Conservation (phyloP, 163 green algal species). For the Prototheca wickerhamii region DNA sequence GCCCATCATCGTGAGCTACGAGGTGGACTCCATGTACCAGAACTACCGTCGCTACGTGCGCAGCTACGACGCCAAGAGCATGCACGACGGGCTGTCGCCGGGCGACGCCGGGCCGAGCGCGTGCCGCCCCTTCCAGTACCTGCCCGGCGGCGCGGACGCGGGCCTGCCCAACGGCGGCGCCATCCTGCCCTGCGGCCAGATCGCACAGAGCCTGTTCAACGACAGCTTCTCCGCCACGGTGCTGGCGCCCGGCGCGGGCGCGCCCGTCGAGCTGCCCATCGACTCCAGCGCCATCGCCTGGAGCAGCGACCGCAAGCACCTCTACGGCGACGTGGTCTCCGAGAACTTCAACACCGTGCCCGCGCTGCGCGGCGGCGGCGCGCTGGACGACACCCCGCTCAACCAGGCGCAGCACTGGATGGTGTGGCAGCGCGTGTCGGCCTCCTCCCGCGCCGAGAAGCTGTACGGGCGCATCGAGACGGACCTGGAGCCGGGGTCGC, state of each 20-base stretch:
- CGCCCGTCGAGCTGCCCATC: neutral
- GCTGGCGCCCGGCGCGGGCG: neutral
- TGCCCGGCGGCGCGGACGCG: conserved; percentile 19
- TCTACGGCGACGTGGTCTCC: conserved; percentile 36
- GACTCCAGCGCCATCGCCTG: conserved; percentile 46
- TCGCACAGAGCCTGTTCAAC: conserved; percentile 93
- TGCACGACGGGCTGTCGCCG: conserved; percentile 21
- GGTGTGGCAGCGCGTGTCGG: conserved; percentile 51
- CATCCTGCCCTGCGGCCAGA: conserved; percentile 88
- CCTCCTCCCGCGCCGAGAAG: conserved; percentile 29
- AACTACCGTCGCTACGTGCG: conserved; percentile 78
- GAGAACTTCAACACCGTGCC: conserved; percentile 42
- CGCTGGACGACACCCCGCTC: conserved; percentile 19
- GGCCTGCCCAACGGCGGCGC: conserved; percentile 9
- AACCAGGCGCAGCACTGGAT: conserved; percentile 49
- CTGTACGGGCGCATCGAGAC: conserved; percentile 38
- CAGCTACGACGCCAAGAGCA: conserved; percentile 25
- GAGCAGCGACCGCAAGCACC: conserved; percentile 29
- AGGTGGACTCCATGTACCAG: conserved; percentile 83
- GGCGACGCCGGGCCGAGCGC: neutral
- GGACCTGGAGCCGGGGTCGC: conserved; percentile 25
- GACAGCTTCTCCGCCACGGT: conserved; percentile 60
- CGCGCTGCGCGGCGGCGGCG: conserved; percentile 29
- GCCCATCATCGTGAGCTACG: conserved; percentile 90
- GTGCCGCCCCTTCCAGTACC: conserved; percentile 55